phyloP scores from a whole-genome alignment of 164 flowering plant genomes.

The Tetrastigma voinierianum region DNA sequence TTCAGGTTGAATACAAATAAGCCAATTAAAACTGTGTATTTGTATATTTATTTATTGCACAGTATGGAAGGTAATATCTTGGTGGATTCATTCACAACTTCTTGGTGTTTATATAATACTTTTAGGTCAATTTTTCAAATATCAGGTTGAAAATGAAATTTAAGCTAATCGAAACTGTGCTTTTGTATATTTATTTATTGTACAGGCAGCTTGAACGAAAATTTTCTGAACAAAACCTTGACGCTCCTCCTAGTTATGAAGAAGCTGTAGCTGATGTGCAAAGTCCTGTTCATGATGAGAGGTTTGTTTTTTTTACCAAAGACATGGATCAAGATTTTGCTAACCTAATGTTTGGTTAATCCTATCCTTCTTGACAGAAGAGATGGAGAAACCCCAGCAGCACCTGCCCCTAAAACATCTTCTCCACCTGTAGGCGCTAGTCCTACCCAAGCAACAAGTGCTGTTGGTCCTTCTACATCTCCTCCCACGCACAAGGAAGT shows the following conservation, averaged over 20 bases:
- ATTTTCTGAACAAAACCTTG: slow-evolving; percentile 71
- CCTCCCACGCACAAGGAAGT: slow-evolving; percentile 41
- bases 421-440: slow-evolving; percentile 40
- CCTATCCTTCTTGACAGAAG: slow-evolving; percentile 30
- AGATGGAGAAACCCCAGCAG: slow-evolving; percentile 51
- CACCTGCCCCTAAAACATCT: slow-evolving; percentile 49
- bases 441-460: slow-evolving; percentile 33
- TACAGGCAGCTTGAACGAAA: slow-evolving; percentile 54
- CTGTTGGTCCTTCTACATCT: slow-evolving; percentile 29
- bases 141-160: background rate
- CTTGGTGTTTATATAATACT: background rate
- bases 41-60: slow-evolving; percentile 7
- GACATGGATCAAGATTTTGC: background rate
- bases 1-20: background rate
- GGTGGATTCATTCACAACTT: slow-evolving; percentile 3
- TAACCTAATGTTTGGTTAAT: background rate
- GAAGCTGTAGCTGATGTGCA: slow-evolving; percentile 62
- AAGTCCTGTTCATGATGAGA: slow-evolving; percentile 60
- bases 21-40: background rate
- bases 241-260: slow-evolving; percentile 93
- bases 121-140: background rate
- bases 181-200: slow-evolving; percentile 8
- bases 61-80: slow-evolving; percentile 69
- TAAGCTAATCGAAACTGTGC: background rate
- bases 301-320: slow-evolving; percentile 36